Conservation (phyloP, 805 yeast genomes). For the Jamesozyma spencerorum region DNA sequence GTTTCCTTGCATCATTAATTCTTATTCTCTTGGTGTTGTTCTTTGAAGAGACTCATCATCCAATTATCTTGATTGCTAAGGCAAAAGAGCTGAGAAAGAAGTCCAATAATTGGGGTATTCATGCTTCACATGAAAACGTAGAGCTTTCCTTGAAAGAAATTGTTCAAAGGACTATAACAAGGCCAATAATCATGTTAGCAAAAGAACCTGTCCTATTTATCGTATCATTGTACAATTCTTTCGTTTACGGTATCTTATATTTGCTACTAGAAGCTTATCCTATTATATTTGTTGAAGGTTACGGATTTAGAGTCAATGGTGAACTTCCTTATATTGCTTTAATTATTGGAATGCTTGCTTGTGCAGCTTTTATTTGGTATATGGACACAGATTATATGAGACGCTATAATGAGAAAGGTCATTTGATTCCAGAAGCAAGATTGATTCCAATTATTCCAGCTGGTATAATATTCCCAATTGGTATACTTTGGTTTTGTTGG, state of each 20-base stretch:
- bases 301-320: constrained; percentile 41
- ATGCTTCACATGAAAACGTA: constrained; percentile 65
- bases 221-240: constrained; percentile 63
- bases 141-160: constrained; percentile 50
- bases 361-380: constrained; percentile 40
- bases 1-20: constrained; percentile 34
- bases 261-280: constrained; percentile 70
- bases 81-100: constrained; percentile 50
- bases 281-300: constrained; percentile 53
- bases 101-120: constrained; percentile 77
- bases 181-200: constrained; percentile 61
- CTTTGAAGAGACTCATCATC: constrained; percentile 42
- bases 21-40: constrained; percentile 31
- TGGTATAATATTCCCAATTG: constrained; percentile 61
- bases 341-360: constrained; percentile 52
- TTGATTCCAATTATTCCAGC: constrained; percentile 70
- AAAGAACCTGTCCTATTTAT: constrained; percentile 64
- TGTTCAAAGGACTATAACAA: constrained; percentile 48
- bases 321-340: constrained; percentile 76
- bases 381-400: constrained; percentile 45
- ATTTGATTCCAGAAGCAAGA: constrained; percentile 70
- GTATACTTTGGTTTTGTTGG: constrained; percentile 84
- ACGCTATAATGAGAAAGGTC: constrained; percentile 43
- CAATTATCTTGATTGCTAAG: constrained; percentile 37
- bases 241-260: constrained; percentile 73